Conservation (phyloP, 2,329 filamentous ascomycete genomes). For the Exophiala alcalophila region DNA sequence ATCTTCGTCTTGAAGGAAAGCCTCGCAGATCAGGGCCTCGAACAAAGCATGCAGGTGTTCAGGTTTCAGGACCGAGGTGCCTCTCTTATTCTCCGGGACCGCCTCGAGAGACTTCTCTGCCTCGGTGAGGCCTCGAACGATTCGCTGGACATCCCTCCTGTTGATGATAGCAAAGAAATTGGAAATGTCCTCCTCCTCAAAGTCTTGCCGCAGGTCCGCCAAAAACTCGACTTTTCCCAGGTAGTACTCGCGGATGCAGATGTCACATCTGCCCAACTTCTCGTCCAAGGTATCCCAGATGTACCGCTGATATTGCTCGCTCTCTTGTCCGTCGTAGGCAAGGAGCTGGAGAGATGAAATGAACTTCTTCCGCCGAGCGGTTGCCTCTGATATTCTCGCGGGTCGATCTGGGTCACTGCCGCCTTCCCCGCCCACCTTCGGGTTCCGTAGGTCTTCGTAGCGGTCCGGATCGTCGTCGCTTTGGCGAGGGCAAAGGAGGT, state of each 20-base stretch:
- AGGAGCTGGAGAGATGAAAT: slow-evolving; percentile 68
- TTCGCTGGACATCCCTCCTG: slow-evolving; percentile 59
- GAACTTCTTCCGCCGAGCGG: slow-evolving; percentile 58
- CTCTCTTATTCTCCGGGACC: slow-evolving; percentile 51
- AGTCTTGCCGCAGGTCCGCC: slow-evolving; percentile 58
- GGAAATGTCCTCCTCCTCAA: slow-evolving; percentile 47
- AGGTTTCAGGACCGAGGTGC: slow-evolving; percentile 51
- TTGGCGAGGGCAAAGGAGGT: slow-evolving; percentile 67
- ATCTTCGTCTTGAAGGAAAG: slow-evolving; percentile 63
- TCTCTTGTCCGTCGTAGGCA: slow-evolving; percentile 61
- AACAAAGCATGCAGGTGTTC: slow-evolving; percentile 76
- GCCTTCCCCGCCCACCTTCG: slow-evolving; percentile 44
- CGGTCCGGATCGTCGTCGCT: slow-evolving; percentile 61
- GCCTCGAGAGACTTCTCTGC: slow-evolving; percentile 55
- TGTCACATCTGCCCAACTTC: slow-evolving; percentile 62
- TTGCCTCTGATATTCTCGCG: slow-evolving; percentile 54
- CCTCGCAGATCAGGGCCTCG: slow-evolving; percentile 80
- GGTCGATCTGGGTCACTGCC: slow-evolving; percentile 36
- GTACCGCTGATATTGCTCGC: slow-evolving; percentile 58
- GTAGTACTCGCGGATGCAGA: slow-evolving; percentile 73
- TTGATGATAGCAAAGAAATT: slow-evolving; percentile 58
- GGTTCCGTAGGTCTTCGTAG: slow-evolving; percentile 55
- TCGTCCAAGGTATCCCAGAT: slow-evolving; percentile 58
- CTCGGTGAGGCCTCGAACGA: slow-evolving; percentile 57
- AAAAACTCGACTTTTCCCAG: slow-evolving; percentile 63